Base-by-base conservation (phyloP, 176 grass and related monocot species). In the Eragrostis nindensis region DNA sequence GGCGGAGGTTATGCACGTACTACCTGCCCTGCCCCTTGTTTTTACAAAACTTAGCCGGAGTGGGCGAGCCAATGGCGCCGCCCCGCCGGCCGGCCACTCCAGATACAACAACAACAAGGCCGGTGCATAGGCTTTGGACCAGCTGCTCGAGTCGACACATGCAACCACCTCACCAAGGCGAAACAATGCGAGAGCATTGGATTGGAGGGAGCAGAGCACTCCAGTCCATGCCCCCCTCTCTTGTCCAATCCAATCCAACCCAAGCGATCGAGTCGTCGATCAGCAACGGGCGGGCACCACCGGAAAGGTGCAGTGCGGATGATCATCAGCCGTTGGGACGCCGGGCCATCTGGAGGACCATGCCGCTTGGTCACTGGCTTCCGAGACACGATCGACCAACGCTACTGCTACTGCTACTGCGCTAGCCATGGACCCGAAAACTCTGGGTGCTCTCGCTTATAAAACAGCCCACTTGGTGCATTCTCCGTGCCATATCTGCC, bases 101-200 rank as follows among this genome's bases (percentile, higher is more conserved):
- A 80, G 64, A 80, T 56, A 71, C 73, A 82, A 66, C 64, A n/a
- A n/a, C n/a, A 78, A 78, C 13, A 78, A 80, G 21, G 22, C 50
- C 41, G 22, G 6, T 44, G 61, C 21, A 26, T 45, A 54, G n/a
- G 77, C 46, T 4, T 21, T 2, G 44, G 64, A 70, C 77, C 82
- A 68, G 61, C 82, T 50, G n/a, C n/a, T n/a, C n/a, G n/a, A n/a
- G n/a, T n/a, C 71, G 70, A 41, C 74, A 25, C 64, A 38, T 30
- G 86, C 80, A 83, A 48, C 81, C 62, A 88, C 80, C 50, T 54
- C 62, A 21, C 56, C 77, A 73, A 76, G 63, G 82, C 70, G 42
- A 39, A 68, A 70, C 82, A 76, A 76, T 52, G 81, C 86, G 6
- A 62, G 12, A 57, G n/a, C 62, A 25, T 80, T 83, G n/a, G n/a